Conservation (phyloP, 2,329 filamentous ascomycete species). For the Neofusicoccum umdonicola region DNA sequence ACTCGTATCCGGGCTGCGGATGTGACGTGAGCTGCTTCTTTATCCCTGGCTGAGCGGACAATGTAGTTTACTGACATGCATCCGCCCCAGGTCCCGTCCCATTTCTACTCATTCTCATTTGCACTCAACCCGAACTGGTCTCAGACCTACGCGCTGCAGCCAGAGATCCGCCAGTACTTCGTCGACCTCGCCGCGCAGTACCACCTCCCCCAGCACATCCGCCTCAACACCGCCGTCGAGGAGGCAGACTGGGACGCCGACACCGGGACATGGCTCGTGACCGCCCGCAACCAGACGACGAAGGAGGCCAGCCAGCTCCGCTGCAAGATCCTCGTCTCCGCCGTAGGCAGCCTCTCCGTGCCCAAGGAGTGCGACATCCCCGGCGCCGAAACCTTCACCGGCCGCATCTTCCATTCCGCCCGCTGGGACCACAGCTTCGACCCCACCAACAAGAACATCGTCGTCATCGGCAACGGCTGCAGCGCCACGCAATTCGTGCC, state of each 20-base stretch:
- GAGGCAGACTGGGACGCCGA: constrained; percentile 46
- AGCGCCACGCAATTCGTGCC: constrained; percentile 51
- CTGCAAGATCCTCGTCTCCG: constrained; percentile 29
- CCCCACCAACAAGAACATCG: constrained; percentile 41
- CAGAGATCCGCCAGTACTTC: constrained; percentile 58
- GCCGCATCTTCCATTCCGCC: constrained; percentile 32
- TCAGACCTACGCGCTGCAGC: constrained; percentile 54
- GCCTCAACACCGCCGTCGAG: constrained; percentile 35
- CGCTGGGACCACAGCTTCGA: constrained; percentile 50
- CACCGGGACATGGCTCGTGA: constrained; percentile 39
- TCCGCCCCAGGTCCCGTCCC: constrained; percentile 23
- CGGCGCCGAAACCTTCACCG: constrained; percentile 47
- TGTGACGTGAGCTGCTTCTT: constrained; percentile 28
- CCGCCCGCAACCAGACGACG: constrained; percentile 24
- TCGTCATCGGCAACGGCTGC: constrained; percentile 44
- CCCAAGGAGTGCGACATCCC: constrained; percentile 39
- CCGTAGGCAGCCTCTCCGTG: constrained; percentile 30
- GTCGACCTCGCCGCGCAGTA: constrained; percentile 33
- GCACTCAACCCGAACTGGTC: constrained; percentile 59
- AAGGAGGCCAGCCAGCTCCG: constrained; percentile 24
- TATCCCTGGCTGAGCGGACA: background rate
- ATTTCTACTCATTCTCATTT: constrained; percentile 64
- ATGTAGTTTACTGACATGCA: background rate
- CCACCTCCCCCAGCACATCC: constrained; percentile 42
- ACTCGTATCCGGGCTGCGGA: constrained; percentile 35